Base-by-base conservation (phyloP, 2,329 filamentous ascomycete species). In the Fusarium xylarioides region DNA sequence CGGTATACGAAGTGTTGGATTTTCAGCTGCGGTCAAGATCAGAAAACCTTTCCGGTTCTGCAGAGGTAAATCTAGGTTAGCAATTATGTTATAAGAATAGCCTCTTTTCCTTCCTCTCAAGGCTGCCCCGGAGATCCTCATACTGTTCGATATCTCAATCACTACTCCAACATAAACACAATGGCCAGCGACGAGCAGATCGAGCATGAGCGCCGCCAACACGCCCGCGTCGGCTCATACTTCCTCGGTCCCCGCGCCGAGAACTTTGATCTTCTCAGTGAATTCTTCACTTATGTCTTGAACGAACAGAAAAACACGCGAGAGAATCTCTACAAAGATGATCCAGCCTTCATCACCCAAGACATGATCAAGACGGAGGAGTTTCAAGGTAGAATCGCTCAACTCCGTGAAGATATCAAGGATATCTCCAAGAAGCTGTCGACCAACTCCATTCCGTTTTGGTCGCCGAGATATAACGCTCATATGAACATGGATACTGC, bases 401-500 rank as follows among this genome's bases (percentile, higher is more conserved):
- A 52, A 4, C 56, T 59, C 5, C 26, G 43, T 21, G 7, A 40
- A 12, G 32, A 59, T 15, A 35, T 59, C 2, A 52, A 59, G 35
- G 6, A 26, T 14, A 59, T 59, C 28, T 59, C 56, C 26, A 40
- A 52, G 26, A 59, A 52, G 19, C 1, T 59, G 21, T 50, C 44
- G 2, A 59, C 26, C 9, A 59, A 59, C 4, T 59, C 56, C 0
- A 59, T 59, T 34, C 56, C 56, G 0, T 59, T 59, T 3, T 59
- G 44, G 44, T 59, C 56, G 15, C 56, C 56, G 1, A 15, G 56
- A 0, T 59, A 59, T 11, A 59, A 59, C 21, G 56, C 44, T 18
- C 56, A 59, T 40, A 59, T 52, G 56, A 59, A 59, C 12, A 59
- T 59, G 44, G 56, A 59, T 34, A 40, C 35, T 32, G 43, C 56